These are phyloP conservation scores for Wickerhamiella infanticola DNA, from an alignment of 1,139 yeast genomes.

Conservation along the genomic window DNA sequence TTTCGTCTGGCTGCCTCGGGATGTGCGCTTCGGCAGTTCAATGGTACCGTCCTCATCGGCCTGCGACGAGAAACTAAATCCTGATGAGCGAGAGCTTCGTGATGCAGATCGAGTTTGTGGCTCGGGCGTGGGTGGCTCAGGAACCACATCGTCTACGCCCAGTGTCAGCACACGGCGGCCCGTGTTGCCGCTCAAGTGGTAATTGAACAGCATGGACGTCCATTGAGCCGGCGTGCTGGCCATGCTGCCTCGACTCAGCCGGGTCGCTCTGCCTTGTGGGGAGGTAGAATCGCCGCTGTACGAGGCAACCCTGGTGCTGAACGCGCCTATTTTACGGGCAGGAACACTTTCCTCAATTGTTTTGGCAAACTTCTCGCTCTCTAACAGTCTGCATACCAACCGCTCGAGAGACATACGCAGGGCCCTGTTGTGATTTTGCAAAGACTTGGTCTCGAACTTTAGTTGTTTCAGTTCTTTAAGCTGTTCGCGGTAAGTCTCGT, in stretches of 20 bases:
- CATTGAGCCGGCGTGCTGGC: slow-evolving; percentile 3
- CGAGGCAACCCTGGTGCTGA: slow-evolving; percentile 19
- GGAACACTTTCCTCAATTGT: slow-evolving; percentile 19
- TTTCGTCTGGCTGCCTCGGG: slow-evolving; percentile 1
- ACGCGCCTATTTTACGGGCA: slow-evolving; percentile 17
- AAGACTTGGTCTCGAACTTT: slow-evolving; percentile 18
- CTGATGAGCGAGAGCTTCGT: background rate
- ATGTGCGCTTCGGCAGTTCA: slow-evolving; percentile 5
- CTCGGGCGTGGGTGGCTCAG: background rate
- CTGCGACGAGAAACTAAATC: background rate
- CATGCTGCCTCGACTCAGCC: background rate
- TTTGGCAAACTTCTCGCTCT: slow-evolving; percentile 19
- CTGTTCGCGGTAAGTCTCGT: background rate
- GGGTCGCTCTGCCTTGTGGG: background rate
- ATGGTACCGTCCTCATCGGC: slow-evolving; percentile 2
- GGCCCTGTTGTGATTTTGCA: slow-evolving; percentile 21
- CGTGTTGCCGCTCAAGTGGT: slow-evolving; percentile 8
- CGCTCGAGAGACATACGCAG: slow-evolving; percentile 21
- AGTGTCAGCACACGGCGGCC: slow-evolving; percentile 12
- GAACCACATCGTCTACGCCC: slow-evolving; percentile 12
- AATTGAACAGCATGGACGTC: slow-evolving; percentile 10
- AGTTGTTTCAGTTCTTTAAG: slow-evolving; percentile 12
- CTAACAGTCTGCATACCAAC: slow-evolving; percentile 22
- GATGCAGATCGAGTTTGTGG: background rate
- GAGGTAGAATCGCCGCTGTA: background rate